phyloP scores from a whole-genome alignment of 2,329 filamentous ascomycete genomes.

The Fusarium keratoplasticum region DNA sequence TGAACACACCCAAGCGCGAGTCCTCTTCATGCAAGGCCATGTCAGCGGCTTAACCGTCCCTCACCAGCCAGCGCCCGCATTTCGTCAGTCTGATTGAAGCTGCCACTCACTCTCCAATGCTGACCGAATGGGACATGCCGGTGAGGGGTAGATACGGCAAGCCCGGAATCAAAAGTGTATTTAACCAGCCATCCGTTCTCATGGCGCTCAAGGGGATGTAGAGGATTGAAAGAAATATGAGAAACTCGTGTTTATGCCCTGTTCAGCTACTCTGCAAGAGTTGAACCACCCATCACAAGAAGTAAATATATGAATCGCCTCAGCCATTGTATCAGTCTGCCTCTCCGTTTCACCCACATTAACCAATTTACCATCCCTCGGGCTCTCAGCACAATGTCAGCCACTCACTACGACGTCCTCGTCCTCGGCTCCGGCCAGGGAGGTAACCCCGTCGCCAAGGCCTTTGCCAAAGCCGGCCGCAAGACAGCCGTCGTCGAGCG shows the following conservation, averaged over 20 bases:
- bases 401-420: constrained; percentile 47
- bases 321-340: not conserved
- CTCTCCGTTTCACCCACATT: not conserved
- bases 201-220: not conserved
- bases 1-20: not conserved
- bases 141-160: constrained; percentile 40
- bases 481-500: constrained; percentile 61
- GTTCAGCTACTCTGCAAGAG: not conserved
- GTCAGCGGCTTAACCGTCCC: constrained; percentile 36
- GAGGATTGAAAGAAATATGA: not conserved
- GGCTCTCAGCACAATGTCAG: constrained; percentile 26
- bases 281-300: not conserved
- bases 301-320: constrained; percentile 23
- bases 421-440: constrained; percentile 66
- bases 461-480: constrained; percentile 57
- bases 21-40: not conserved
- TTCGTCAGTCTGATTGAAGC: constrained; percentile 38
- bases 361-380: not conserved
- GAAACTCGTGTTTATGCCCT: not conserved
- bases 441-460: constrained; percentile 61
- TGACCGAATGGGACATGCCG: constrained; percentile 8
- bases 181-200: constrained; percentile 5
- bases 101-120: not conserved
- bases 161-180: constrained; percentile 14
- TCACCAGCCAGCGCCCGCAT: constrained; percentile 15